A percentile compares a stretch with the other conserved stretches of the same genome.
Evolutionary conservation across 73 alveolate genomes (phyloP).

Genomic region (Paramecium caudatum): DNA sequence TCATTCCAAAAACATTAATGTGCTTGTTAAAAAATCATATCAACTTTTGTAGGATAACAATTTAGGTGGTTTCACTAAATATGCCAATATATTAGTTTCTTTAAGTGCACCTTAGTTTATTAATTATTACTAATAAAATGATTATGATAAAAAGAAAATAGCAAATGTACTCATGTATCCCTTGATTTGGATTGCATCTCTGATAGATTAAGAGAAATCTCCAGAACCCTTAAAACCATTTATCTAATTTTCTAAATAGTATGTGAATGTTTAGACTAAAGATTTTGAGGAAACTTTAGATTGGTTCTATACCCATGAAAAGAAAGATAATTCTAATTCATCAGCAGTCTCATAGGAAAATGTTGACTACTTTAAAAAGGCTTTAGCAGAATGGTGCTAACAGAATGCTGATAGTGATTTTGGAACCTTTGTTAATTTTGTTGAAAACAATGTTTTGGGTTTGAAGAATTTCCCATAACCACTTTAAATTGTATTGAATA

Average conservation of each 20-base stretch:
- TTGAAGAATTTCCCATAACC: background rate
- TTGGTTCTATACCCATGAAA: background rate
- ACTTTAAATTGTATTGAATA: background rate
- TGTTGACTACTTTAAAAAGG: background rate
- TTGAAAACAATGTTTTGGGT: background rate
- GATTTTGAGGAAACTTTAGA: background rate
- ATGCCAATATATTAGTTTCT: background rate
- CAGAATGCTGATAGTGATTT: background rate
- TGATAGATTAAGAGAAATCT: background rate
- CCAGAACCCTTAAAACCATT: background rate
- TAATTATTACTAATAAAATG: background rate
- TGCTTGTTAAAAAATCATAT: background rate
- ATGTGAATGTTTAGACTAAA: too few species aligned
- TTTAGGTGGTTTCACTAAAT: background rate
- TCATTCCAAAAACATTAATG: conserved; percentile 35
- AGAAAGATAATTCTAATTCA: background rate
- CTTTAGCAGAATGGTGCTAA: background rate
- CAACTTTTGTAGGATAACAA: background rate
- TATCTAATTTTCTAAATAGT: background rate
- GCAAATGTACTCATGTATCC: conserved; percentile 2
- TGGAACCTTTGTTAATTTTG: background rate
- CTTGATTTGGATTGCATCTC: background rate
- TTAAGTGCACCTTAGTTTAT: background rate
- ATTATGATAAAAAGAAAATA: background rate
- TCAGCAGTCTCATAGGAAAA: background rate